Evolutionary conservation across 225 moss, liverwort and hornwort species (phyloP).

Genomic region (Anthoceros angustus): DNA sequence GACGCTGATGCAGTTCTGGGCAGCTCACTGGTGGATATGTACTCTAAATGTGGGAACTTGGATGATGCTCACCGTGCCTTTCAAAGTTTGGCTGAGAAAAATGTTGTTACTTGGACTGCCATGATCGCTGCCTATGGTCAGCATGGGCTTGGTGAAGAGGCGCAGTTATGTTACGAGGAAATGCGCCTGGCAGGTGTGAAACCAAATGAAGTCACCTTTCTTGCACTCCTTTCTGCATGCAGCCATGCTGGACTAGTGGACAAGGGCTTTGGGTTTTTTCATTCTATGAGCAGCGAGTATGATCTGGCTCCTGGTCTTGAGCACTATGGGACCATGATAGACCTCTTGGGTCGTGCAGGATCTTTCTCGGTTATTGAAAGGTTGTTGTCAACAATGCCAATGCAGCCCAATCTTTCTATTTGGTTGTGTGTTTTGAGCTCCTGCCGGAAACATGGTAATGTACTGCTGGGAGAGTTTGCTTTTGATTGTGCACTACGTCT

Average conservation of each 20-base stretch:
- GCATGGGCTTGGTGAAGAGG: neutral
- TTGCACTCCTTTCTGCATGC: neutral
- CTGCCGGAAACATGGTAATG: neutral
- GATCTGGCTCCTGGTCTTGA: neutral
- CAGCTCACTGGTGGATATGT: neutral
- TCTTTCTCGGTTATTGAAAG: neutral
- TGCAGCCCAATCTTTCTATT: neutral
- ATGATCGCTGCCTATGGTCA: neutral
- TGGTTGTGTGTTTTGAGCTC: neutral
- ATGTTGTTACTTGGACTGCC: neutral
- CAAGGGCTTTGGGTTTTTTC: neutral
- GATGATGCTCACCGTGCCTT: neutral
- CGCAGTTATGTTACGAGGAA: neutral
- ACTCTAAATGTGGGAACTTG: neutral
- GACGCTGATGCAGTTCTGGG: neutral
- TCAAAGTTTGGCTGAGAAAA: neutral
- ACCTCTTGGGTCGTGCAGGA: slow-evolving; percentile 1
- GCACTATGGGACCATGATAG: neutral
- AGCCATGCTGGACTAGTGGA: neutral
- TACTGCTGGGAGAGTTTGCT: neutral
- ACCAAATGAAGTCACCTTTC: neutral
- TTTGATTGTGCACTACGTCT: neutral
- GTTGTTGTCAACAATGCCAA: neutral
- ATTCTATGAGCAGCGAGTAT: neutral
- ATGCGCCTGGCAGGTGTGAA: neutral